phyloP scores from a whole-genome alignment of 345 rosid genomes.

The Capsella bursapastoris region DNA sequence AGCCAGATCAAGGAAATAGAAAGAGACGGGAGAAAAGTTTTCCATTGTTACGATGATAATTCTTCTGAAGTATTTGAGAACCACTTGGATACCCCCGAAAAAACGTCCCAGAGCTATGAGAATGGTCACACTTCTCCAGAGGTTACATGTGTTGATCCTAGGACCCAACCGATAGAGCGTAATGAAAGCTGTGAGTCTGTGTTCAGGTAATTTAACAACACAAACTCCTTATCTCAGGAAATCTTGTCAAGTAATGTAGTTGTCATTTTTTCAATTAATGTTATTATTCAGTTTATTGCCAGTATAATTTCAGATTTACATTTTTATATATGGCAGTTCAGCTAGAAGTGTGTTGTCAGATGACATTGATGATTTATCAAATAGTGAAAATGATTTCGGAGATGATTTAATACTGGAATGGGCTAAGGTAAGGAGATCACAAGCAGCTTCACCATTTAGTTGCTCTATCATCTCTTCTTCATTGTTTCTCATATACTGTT shows the following conservation, averaged over 20 bases:
- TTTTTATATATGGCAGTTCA: slow-evolving; percentile 87
- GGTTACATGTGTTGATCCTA: slow-evolving; percentile 47
- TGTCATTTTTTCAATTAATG: background rate
- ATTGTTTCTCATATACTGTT: slow-evolving; percentile 30
- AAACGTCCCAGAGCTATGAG: slow-evolving; percentile 55
- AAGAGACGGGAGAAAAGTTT: slow-evolving; percentile 58
- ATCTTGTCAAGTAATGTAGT: background rate
- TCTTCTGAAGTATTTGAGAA: slow-evolving; percentile 70
- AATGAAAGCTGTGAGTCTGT: slow-evolving; percentile 73
- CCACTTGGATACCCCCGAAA: slow-evolving; percentile 60
- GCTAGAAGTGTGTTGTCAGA: slow-evolving; percentile 74
- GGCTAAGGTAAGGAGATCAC: slow-evolving; percentile 75
- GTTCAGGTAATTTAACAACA: slow-evolving; percentile 63
- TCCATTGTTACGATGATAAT: slow-evolving; percentile 59
- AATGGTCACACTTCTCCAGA: slow-evolving; percentile 76
- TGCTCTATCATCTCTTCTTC: slow-evolving; percentile 24
- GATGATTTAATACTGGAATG: slow-evolving; percentile 82
- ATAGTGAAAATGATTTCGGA: slow-evolving; percentile 60
- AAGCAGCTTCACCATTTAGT: slow-evolving; percentile 27
- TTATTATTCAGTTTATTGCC: slow-evolving; percentile 31
- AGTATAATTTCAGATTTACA: slow-evolving; percentile 46
- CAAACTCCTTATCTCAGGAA: slow-evolving; percentile 3
- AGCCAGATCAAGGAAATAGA: slow-evolving; percentile 65
- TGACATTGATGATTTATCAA: slow-evolving; percentile 71
- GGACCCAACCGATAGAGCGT: slow-evolving; percentile 57